phyloP scores from a whole-genome alignment of 345 rosid genomes.

The Populus pruinosa region DNA sequence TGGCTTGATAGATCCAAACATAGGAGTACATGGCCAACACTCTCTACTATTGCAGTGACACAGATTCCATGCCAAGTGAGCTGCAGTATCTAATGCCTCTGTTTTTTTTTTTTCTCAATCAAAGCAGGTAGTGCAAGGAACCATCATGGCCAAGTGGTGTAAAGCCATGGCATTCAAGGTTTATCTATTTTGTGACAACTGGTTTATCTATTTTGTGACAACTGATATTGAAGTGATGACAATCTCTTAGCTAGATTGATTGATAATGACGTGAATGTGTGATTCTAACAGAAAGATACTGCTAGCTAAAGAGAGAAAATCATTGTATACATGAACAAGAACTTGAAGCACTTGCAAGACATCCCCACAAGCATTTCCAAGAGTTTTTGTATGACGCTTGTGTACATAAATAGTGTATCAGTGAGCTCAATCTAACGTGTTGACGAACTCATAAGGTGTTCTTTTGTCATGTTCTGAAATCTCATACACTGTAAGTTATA shows the following conservation, averaged over 20 bases:
- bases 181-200: neutral
- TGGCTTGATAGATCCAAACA: neutral
- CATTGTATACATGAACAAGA: neutral
- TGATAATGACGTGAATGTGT: neutral
- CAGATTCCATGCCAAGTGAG: neutral
- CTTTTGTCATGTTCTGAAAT: too few species aligned
- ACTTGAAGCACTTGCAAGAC: neutral
- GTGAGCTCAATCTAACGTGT: constrained; percentile 2
- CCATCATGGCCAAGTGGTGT: neutral
- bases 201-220: neutral
- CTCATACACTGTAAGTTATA: too few species aligned
- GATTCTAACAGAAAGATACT: neutral
- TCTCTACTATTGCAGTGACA: neutral
- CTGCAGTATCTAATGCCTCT: too few species aligned
- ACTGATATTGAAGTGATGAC: too few species aligned
- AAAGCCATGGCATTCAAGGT: too few species aligned
- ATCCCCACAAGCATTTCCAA: neutral
- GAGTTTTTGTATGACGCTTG: neutral
- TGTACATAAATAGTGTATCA: neutral
- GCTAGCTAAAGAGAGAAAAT: neutral
- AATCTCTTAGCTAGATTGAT: neutral
- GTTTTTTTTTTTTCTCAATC: neutral
- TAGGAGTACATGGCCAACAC: neutral
- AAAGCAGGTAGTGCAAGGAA: neutral
- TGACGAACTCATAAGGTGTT: neutral